Evolutionary conservation across 768 basidiomycete species (phyloP), one percentile per base, ranked within the genome.

Genomic region (Pleurotus ostreatus): DNA sequence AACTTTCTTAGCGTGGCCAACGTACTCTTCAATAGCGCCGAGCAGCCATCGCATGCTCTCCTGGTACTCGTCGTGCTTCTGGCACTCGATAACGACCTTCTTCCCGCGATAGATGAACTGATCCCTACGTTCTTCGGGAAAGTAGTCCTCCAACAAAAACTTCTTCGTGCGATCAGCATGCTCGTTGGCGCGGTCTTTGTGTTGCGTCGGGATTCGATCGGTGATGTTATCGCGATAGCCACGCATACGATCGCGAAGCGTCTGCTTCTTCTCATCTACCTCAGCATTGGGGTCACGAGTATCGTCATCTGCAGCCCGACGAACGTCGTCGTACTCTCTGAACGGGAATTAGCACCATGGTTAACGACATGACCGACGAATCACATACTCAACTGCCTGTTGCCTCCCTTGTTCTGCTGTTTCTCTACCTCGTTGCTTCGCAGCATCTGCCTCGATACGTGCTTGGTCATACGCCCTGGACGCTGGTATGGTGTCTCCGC

Each of bases 61-160:
- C 62, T 93, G 91, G 71, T 96, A 97, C 66, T 95, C 89, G 49
- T 86, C 78, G 70, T 96, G 93, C 65, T 87, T 86, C 72, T 96
- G 94, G 66, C 91, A 94, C 65, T 97, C 94, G 57, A 95, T 78
- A 53, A 96, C 82, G 40, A 88, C 86, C 83, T 97, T 97, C 79
- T 97, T 98, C 3, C 84, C 79, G 12, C 96, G 83, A 76, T 87
- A 96, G 66, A 98, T 89, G 71, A 93, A 97, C 65, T 92, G 92
- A 51, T 95, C 92, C 26, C 92, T 81, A 18, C 95, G 78, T 70
- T 94, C 94, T 61, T 88, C 77, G 0, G 94, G 94, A 78, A 96
- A 94, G 61, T 87, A 88, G 39, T 94, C 90, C 46, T 94, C 91
- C 15, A 71, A 70, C 48, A 96, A 61, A 68, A 89, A 88, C 34